These are phyloP conservation scores for Lichina pygmaea DNA, from an alignment of 495 filamentous ascomycete species.

Conservation along the genomic window DNA sequence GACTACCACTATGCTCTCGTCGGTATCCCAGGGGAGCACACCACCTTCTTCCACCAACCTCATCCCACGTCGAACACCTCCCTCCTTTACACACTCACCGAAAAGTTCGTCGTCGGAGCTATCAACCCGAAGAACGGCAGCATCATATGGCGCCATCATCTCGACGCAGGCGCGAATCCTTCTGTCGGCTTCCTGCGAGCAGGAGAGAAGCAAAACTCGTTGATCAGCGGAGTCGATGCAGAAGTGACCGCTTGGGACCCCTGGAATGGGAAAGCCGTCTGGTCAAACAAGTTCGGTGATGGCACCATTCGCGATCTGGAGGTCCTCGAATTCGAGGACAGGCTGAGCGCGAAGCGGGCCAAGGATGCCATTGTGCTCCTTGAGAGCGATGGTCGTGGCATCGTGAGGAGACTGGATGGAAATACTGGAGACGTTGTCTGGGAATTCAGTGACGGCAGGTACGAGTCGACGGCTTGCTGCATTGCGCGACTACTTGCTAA, in stretches of 20 bases:
- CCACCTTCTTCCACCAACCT: conserved; percentile 88
- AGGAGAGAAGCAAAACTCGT: conserved; percentile 41
- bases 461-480: not conserved
- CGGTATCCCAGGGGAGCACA: conserved; percentile 49
- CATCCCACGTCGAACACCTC: conserved; percentile 58
- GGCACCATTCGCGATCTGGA: conserved; percentile 51
- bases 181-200: conserved; percentile 32
- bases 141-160: conserved; percentile 61
- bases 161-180: conserved; percentile 12
- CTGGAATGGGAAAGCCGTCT: conserved; percentile 48
- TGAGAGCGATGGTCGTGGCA: conserved; percentile 24
- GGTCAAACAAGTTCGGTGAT: conserved; percentile 29
- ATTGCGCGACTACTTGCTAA: conserved; percentile 5
- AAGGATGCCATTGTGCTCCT: conserved; percentile 51
- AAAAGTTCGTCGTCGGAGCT: conserved; percentile 56
- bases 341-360: conserved; percentile 13
- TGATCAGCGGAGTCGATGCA: conserved; percentile 41
- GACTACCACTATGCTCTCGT: conserved; percentile 85
- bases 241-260: conserved; percentile 64
- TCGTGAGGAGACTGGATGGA: conserved; percentile 43
- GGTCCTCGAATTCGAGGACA: conserved; percentile 44
- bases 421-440: conserved; percentile 50
- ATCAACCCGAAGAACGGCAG: conserved; percentile 68
- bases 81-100: conserved; percentile 71
- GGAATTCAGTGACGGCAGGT: conserved; percentile 42